phyloP scores from a whole-genome alignment of 139 green algal species.

The Chlorella sp. region DNA sequence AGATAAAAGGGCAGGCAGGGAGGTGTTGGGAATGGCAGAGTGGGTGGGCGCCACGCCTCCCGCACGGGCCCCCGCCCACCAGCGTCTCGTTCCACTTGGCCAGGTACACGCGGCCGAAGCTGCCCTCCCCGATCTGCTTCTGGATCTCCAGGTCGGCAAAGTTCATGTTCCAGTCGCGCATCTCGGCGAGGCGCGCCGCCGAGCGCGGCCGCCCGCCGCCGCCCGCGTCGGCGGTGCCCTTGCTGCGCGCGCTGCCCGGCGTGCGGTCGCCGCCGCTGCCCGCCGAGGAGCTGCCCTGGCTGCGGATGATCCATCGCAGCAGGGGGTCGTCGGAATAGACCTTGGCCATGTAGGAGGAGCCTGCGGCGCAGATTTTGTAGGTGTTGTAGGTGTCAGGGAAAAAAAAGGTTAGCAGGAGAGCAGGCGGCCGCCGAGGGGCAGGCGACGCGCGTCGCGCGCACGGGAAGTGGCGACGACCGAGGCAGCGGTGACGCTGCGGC shows the following conservation, averaged over 20 bases:
- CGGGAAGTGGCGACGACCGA: too few species aligned
- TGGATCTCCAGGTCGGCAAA: constrained; percentile 49
- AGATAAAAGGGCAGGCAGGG: not conserved
- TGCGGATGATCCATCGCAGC: constrained; percentile 6
- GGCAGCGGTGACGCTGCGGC: too few species aligned
- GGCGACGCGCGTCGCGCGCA: too few species aligned
- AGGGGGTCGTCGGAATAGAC: constrained; percentile 16
- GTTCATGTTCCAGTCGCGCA: constrained; percentile 11
- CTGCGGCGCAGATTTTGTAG: too few species aligned
- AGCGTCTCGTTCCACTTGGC: constrained; percentile 62
- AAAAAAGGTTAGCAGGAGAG: too few species aligned
- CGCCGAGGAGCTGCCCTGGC: not conserved
- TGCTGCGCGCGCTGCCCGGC: not conserved
- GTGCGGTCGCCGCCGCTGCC: not conserved
- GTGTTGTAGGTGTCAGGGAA: too few species aligned
- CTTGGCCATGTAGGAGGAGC: too few species aligned
- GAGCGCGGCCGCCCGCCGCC: not conserved
- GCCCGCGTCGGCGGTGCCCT: not conserved
- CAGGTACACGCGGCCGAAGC: constrained; percentile 67
- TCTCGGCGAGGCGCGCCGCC: not conserved
- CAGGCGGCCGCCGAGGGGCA: too few species aligned
- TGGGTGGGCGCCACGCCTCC: not conserved
- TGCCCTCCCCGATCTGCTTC: constrained; percentile 62
- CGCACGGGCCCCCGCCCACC: not conserved
- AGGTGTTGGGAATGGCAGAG: not conserved